Percentiles rank a stretch among this genome's conserved stretches.
These are phyloP conservation scores for Chenopodium quinoa DNA, from an alignment of 148 eudicot species.

Conservation along the genomic window DNA sequence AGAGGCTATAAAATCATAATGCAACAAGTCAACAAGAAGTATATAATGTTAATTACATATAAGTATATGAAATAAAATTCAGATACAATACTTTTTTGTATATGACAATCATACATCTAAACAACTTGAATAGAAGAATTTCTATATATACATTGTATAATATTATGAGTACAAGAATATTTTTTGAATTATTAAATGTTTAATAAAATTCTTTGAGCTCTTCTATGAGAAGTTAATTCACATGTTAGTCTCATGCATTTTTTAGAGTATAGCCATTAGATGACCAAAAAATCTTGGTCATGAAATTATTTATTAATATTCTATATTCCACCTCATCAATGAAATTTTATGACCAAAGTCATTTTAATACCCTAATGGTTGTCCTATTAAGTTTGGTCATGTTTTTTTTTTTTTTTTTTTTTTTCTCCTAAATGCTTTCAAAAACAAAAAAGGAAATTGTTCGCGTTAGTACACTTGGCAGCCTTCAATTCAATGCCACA, in stretches of 20 bases:
- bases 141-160: constrained; percentile 1
- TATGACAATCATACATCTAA: constrained; percentile 16
- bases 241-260: constrained; percentile 42
- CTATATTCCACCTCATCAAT: too few relatives aligned
- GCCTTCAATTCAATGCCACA: too few relatives aligned
- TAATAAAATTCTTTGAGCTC: constrained; percentile 11
- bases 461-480: too few relatives aligned
- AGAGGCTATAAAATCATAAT: constrained; percentile 32
- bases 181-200: constrained; percentile 8
- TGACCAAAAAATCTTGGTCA: too few relatives aligned
- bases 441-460: too few relatives aligned
- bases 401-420: too few relatives aligned
- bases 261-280: too few relatives aligned
- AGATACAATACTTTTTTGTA: constrained; percentile 18
- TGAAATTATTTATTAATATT: too few relatives aligned
- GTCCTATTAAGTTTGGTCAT: too few relatives aligned
- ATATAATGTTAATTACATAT: neutral
- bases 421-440: too few relatives aligned
- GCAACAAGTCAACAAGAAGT: constrained; percentile 17
- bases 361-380: too few relatives aligned
- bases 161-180: neutral
- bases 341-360: too few relatives aligned
- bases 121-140: neutral
- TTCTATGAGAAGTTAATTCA: constrained; percentile 33
- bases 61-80: neutral